phyloP scores from a whole-genome alignment of 306 rosid genomes.

The Cyamopsis tetragonoloba region DNA sequence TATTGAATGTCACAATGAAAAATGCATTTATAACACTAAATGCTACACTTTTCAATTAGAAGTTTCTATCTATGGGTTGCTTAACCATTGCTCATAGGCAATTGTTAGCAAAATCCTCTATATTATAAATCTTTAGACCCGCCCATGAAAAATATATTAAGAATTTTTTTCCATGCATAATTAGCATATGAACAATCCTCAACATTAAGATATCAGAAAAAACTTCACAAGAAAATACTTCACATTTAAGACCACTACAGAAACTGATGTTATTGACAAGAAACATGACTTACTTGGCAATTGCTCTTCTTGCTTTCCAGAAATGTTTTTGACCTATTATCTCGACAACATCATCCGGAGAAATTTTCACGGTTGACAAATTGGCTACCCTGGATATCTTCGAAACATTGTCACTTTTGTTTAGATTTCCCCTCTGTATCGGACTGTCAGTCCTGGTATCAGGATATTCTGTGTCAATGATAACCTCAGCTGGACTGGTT shows the following conservation, averaged over 20 bases:
- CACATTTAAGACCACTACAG: conserved; percentile 17
- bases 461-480: conserved; percentile 31
- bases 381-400: conserved; percentile 65
- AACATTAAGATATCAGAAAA: not conserved
- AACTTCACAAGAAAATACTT: conserved; percentile 13
- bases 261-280: conserved; percentile 19
- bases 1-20: too few relatives aligned
- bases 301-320: conserved; percentile 96
- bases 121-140: conserved; percentile 5
- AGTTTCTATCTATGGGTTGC: too few relatives aligned
- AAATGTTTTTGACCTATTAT: conserved; percentile 88
- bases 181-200: not conserved
- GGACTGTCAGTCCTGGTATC: conserved; percentile 36
- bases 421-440: conserved; percentile 36
- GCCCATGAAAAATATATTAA: not conserved
- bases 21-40: too few relatives aligned
- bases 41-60: too few relatives aligned
- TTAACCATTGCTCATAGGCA: too few relatives aligned
- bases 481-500: conserved; percentile 39
- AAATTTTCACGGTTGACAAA: conserved; percentile 43
- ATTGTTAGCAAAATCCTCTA: too few relatives aligned
- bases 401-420: conserved; percentile 58
- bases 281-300: conserved; percentile 63
- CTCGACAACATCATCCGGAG: conserved; percentile 89
- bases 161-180: conserved; percentile 16